Conservation (phyloP, 768 basidiomycete species). For the Phanerochaete sordida region DNA sequence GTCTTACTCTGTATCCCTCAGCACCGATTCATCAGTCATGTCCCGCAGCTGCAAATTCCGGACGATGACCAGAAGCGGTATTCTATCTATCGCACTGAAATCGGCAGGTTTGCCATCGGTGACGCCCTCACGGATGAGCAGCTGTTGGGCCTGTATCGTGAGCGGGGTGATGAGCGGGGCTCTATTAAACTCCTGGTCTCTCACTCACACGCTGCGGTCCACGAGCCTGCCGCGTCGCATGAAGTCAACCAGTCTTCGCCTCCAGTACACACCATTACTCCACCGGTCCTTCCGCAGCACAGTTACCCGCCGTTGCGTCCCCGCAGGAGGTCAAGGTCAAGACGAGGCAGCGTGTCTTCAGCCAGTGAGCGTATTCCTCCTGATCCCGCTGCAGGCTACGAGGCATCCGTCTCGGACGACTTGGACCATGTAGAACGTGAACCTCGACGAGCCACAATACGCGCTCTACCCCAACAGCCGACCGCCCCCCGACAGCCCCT, state of each 20-base stretch:
- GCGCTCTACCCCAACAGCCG: conserved; percentile 33
- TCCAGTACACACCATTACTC: conserved; percentile 45
- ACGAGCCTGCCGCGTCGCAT: conserved; percentile 41
- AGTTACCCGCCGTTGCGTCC: conserved; percentile 46
- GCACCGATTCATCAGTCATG: neutral
- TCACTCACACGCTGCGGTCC: conserved; percentile 57
- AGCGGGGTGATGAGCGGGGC: conserved; percentile 72
- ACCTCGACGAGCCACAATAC: conserved; percentile 36
- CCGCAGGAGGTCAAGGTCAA: conserved; percentile 47
- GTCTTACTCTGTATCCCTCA: neutral
- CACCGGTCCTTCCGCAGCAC: conserved; percentile 47
- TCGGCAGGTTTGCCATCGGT: conserved; percentile 73
- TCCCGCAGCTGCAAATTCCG: conserved; percentile 65
- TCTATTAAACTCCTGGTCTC: conserved; percentile 83
- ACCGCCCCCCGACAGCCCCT: conserved; percentile 20
- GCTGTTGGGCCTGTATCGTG: conserved; percentile 68
- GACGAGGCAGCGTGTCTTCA: conserved; percentile 71
- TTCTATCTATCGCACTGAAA: conserved; percentile 85
- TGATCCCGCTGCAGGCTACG: conserved; percentile 60
- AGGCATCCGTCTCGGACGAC: conserved; percentile 57
- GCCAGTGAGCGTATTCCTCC: conserved; percentile 54
- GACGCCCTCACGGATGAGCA: conserved; percentile 68
- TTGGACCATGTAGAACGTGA: conserved; percentile 57
- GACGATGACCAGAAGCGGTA: conserved; percentile 80
- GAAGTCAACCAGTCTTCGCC: conserved; percentile 26